Evolutionary conservation across 352 stramenopile species (phyloP).

Genomic region (Phytophthora ohioensis): DNA sequence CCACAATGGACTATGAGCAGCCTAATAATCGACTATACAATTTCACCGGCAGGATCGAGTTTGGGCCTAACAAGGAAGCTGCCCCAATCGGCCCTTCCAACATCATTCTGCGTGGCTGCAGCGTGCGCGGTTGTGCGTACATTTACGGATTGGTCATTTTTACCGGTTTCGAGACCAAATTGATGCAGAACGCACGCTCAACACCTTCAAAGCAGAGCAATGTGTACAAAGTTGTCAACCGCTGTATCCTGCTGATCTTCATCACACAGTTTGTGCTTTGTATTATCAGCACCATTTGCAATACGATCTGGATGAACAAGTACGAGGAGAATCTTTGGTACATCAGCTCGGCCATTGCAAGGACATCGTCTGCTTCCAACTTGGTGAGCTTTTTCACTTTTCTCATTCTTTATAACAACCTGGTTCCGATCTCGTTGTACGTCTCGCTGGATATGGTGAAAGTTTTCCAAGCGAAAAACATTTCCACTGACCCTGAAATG

Average conservation of each 20-base stretch:
- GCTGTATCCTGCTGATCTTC: conserved; percentile 77
- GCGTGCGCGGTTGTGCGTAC: conserved; percentile 62
- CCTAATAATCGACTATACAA: conserved; percentile 85
- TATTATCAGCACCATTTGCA: conserved; percentile 71
- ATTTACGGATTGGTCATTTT: conserved; percentile 89
- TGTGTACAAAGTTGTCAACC: conserved; percentile 75
- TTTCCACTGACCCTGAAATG: conserved; percentile 76
- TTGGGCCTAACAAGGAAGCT: conserved; percentile 42
- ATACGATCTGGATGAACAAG: conserved; percentile 53
- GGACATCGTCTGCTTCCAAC: conserved; percentile 27
- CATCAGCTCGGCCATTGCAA: conserved; percentile 37
- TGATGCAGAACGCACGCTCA: conserved; percentile 77
- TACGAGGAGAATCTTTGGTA: conserved; percentile 61
- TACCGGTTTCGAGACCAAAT: conserved; percentile 91
- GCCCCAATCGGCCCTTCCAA: conserved; percentile 68
- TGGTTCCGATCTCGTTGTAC: conserved; percentile 98
- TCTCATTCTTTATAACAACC: conserved; percentile 96
- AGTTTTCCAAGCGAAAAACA: conserved; percentile 79
- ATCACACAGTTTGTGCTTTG: conserved; percentile 67
- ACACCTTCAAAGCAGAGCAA: conserved; percentile 81
- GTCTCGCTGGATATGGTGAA: conserved; percentile 97
- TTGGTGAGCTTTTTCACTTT: conserved; percentile 95
- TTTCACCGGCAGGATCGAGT: conserved; percentile 63
- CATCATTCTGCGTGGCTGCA: conserved; percentile 88
- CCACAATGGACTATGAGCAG: conserved; percentile 71